These are phyloP conservation scores for Arbutus unedo DNA, from an alignment of 148 eudicot genomes.

Conservation along the genomic window DNA sequence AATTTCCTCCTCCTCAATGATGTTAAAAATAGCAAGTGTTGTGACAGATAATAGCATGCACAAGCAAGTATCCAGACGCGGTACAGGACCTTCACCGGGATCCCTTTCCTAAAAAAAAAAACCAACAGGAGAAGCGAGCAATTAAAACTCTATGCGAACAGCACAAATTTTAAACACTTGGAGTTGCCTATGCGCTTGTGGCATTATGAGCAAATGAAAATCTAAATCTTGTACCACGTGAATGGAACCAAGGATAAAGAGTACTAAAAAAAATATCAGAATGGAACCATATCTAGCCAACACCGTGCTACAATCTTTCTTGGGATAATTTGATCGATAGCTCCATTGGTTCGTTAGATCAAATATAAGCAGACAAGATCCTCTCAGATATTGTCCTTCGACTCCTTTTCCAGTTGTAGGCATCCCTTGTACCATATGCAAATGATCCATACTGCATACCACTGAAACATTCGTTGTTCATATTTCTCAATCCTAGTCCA, in stretches of 20 bases:
- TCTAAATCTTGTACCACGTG: not conserved
- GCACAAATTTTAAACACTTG: not conserved
- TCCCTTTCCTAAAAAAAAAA: conserved; percentile 79
- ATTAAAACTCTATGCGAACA: conserved; percentile 1
- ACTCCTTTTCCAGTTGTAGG: conserved; percentile 9
- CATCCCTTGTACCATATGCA: conserved; percentile 1
- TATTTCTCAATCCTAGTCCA: conserved; percentile 1
- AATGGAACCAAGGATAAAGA: not conserved
- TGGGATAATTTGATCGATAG: not conserved
- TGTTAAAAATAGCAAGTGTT: conserved; percentile 58
- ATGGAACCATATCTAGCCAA: conserved; percentile 4
- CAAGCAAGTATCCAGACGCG: conserved; percentile 89
- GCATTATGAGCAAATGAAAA: not conserved
- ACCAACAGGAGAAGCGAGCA: conserved; percentile 16
- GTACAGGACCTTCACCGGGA: conserved; percentile 86
- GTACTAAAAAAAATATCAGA: not conserved
- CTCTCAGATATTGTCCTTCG: not conserved
- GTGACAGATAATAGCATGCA: conserved; percentile 78
- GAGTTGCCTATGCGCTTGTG: not conserved
- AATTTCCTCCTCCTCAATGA: conserved; percentile 73
- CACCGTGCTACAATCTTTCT: not conserved
- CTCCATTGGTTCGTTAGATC: not conserved
- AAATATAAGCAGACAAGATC: not conserved
- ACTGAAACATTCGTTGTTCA: not conserved
- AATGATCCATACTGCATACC: not conserved